Base-by-base conservation (phyloP, 2,329 filamentous ascomycete species). In the Knufia fluminis region DNA sequence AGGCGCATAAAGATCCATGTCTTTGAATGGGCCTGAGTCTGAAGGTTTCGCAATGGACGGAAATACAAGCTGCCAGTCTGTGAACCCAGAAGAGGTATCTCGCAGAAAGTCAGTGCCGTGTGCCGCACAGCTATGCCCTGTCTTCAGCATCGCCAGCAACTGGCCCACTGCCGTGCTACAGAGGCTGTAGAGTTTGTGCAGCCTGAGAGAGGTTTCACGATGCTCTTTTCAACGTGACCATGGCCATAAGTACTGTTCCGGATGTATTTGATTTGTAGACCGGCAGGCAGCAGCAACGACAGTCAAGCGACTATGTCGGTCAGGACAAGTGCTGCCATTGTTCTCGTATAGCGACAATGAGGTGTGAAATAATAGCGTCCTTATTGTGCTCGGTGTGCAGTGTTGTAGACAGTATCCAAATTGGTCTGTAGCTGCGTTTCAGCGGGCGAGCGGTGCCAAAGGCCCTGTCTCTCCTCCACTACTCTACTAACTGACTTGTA, bases 201-300 rank as follows among this genome's bases (percentile, higher is more conserved):
- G 24, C 19, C 8, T 36, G 28, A 36, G 16, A 10, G 45, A 28
- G n/a, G 8, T 16, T 28, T 26, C 23, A 48, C 10, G 8, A 40
- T 3, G 4, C 20, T 32, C 31, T 45, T 45, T 33, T 9, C 42
- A 45, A 45, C 19, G 33, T 28, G 26, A 45, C 23, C 33, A 40
- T 40, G 16, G 9, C 17, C 23, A 10, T 28, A 26, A 28, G 33
- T 40, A 33, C 44, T 38, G 31, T 26, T 39, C 45, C 45, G 45
- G 44, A 14, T 48, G 45, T 16, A 48, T 48, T 48, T 48, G 45
- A 48, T 39, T 48, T 48, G 33, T 40, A 48, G 33, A 48, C 35
- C 33, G 45, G 33, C 33, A 26, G 23, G n/a, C 35, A 39, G 45
- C 45, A 48, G 45, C 35, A 19, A 33, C 10, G 16, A 36, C 17